Evolutionary conservation across 176 grass and related monocot genomes (phyloP).

Genomic region (Lolium perenne): DNA sequence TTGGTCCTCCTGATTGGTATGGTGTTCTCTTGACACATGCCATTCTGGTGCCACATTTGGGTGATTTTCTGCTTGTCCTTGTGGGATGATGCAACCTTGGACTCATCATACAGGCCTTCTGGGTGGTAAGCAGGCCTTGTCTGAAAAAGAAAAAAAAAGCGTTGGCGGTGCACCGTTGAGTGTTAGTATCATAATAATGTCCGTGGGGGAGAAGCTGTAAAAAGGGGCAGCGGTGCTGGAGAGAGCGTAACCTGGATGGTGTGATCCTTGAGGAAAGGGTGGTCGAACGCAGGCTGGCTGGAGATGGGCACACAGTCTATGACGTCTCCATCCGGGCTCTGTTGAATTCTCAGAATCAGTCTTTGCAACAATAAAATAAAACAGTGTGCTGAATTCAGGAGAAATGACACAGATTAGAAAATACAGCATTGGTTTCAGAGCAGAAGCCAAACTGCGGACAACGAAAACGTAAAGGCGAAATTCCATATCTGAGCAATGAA

Average conservation of each 20-base stretch:
- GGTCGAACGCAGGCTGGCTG: constrained; percentile 76
- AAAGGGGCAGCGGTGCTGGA: constrained; percentile 14
- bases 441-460: background rate
- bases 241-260: constrained; percentile 65
- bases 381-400: background rate
- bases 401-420: background rate
- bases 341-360: constrained; percentile 34
- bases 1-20: constrained; percentile 70
- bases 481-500: constrained; percentile 19
- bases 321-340: constrained; percentile 78
- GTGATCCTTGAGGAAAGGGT: constrained; percentile 77
- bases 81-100: constrained; percentile 60
- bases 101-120: constrained; percentile 64
- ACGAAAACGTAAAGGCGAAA: background rate
- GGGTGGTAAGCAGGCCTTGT: constrained; percentile 72
- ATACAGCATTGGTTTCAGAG: constrained; percentile 9
- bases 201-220: constrained; percentile 22
- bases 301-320: constrained; percentile 79
- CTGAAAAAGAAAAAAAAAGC: constrained; percentile 42
- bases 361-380: background rate
- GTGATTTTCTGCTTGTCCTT: constrained; percentile 42
- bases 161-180: constrained; percentile 16
- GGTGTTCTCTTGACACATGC: constrained; percentile 64
- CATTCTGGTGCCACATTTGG: constrained; percentile 73
- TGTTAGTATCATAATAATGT: constrained; percentile 26